phyloP scores from a whole-genome alignment of 2,329 filamentous ascomycete species.

The Phialophora verrucosa region DNA sequence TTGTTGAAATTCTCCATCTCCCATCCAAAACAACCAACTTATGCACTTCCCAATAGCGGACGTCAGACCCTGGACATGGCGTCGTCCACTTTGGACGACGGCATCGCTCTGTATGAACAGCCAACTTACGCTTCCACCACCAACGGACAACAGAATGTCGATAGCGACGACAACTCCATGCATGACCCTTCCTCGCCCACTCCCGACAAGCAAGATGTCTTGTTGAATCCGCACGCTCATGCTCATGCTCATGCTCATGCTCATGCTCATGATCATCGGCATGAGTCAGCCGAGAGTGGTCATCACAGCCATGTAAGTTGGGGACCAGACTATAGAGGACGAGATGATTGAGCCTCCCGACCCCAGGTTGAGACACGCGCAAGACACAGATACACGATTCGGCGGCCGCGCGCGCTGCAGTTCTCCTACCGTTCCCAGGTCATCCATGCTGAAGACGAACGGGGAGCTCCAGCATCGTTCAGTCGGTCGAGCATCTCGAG shows the following conservation, averaged over 20 bases:
- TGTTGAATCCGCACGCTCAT: not conserved
- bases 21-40: not conserved
- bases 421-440: slow-evolving; percentile 14
- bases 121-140: not conserved
- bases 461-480: not conserved
- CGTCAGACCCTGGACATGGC: slow-evolving; percentile 5
- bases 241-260: slow-evolving; percentile 1
- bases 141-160: not conserved
- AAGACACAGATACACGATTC: slow-evolving; percentile 14
- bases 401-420: slow-evolving; percentile 15
- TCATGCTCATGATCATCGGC: not conserved
- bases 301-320: not conserved
- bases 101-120: slow-evolving; percentile 4
- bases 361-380: slow-evolving; percentile 4
- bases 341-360: not conserved
- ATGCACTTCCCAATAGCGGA: not conserved
- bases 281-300: slow-evolving; percentile 2
- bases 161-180: not conserved
- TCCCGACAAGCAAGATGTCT: slow-evolving; percentile 3
- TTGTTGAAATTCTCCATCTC: not conserved
- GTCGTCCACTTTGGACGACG: not conserved
- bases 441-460: slow-evolving; percentile 13
- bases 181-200: not conserved
- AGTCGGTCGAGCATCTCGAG: slow-evolving; percentile 14
- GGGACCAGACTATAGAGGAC: too few relatives aligned